phyloP scores from a whole-genome alignment of 1,284 basidiomycete species.

The Exobasidium cylindrosporum region DNA sequence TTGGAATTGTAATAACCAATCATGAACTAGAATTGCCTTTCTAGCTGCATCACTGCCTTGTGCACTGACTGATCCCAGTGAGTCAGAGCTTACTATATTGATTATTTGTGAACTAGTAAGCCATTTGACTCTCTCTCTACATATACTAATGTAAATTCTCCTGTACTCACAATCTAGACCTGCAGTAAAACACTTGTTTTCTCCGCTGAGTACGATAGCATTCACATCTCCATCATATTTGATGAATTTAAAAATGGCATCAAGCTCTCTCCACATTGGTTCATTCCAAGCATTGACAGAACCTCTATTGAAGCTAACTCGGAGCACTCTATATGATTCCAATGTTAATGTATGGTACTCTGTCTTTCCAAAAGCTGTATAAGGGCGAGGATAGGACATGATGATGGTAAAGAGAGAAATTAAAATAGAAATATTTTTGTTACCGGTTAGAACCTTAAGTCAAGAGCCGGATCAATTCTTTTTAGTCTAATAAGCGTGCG shows the following conservation, averaged over 20 bases:
- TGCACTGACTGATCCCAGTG: slow-evolving; percentile 16
- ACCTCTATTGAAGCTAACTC: slow-evolving; percentile 43
- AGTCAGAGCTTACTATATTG: slow-evolving; percentile 1
- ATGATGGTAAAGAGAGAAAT: neutral
- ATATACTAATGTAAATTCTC: neutral
- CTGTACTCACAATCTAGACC: slow-evolving; percentile 45
- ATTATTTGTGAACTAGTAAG: neutral
- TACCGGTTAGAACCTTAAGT: neutral
- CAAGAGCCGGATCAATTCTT: neutral
- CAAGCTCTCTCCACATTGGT: slow-evolving; percentile 48
- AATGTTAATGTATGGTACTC: slow-evolving; percentile 41
- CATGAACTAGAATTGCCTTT: slow-evolving; percentile 37
- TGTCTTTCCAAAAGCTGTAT: slow-evolving; percentile 14
- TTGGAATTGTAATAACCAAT: slow-evolving; percentile 51
- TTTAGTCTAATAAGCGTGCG: too few relatives aligned
- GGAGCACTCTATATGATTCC: slow-evolving; percentile 36
- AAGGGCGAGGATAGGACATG: slow-evolving; percentile 11
- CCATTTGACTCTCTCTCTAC: neutral
- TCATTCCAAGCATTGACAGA: slow-evolving; percentile 51
- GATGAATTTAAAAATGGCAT: slow-evolving; percentile 36
- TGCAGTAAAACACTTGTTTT: slow-evolving; percentile 52
- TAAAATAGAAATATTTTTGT: neutral
- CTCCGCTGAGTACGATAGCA: slow-evolving; percentile 48
- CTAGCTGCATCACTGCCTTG: slow-evolving; percentile 42
- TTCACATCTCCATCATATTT: slow-evolving; percentile 42